These are phyloP conservation scores for Fraxinus americana DNA, from an alignment of 257 asterid species.

Conservation along the genomic window DNA sequence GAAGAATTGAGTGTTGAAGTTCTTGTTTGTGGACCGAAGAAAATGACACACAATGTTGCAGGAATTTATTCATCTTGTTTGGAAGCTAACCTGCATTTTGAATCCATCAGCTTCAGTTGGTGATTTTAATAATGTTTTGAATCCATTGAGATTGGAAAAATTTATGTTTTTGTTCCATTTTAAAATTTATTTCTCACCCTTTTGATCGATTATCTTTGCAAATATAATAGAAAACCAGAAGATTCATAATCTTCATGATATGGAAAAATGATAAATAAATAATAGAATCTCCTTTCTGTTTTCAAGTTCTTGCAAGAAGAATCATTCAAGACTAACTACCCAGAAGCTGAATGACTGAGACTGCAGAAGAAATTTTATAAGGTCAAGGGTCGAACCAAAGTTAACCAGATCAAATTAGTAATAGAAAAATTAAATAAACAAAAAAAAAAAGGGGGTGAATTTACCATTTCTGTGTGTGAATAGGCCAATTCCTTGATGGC, in stretches of 20 bases:
- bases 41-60: conserved; percentile 49
- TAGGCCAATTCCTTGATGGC: too few species aligned
- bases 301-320: too few species aligned
- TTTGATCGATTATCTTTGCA: not conserved
- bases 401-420: too few species aligned
- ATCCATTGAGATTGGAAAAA: not conserved
- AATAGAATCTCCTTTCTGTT: too few species aligned
- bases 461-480: too few species aligned
- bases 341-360: too few species aligned
- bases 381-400: too few species aligned
- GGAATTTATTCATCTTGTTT: conserved; percentile 40
- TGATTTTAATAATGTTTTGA: conserved; percentile 7
- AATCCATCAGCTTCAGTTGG: conserved; percentile 56
- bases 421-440: too few species aligned
- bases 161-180: not conserved
- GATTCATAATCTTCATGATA: not conserved
- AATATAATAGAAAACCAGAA: not conserved
- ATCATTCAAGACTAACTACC: too few species aligned
- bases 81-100: conserved; percentile 40
- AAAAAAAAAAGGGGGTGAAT: too few species aligned
- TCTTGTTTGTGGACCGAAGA: conserved; percentile 46
- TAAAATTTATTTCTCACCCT: not conserved
- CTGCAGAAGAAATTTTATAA: too few species aligned
- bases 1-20: conserved; percentile 51
- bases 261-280: too few species aligned